phyloP scores from a whole-genome alignment of 2,329 filamentous ascomycete genomes.

The Botrytis fragariae region DNA sequence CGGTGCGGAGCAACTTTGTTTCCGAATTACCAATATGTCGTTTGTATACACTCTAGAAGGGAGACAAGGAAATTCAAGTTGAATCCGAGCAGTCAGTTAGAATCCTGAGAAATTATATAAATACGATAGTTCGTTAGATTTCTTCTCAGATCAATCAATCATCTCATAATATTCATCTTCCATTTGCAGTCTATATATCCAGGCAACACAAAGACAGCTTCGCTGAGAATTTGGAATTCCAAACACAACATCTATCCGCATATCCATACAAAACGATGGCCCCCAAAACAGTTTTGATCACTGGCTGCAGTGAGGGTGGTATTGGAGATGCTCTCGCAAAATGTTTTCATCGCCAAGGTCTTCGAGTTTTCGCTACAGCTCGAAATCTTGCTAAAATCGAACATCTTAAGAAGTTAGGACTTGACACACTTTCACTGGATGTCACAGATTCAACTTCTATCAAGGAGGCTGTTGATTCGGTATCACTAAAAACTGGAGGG shows the following conservation, averaged over 20 bases:
- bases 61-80: not conserved
- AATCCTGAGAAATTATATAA: not conserved
- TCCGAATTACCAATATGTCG: not conserved
- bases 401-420: constrained; percentile 35
- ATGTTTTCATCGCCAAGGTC: constrained; percentile 40
- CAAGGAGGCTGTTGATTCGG: constrained; percentile 34
- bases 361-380: constrained; percentile 44
- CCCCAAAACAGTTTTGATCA: constrained; percentile 40
- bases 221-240: not conserved
- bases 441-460: constrained; percentile 42
- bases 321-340: constrained; percentile 44
- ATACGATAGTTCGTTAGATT: not conserved
- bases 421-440: constrained; percentile 41
- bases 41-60: not conserved
- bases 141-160: constrained; percentile 8
- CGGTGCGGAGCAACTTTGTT: not conserved
- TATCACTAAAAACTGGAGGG: constrained; percentile 39
- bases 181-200: not conserved
- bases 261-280: constrained; percentile 12
- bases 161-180: not conserved
- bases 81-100: not conserved
- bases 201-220: not conserved
- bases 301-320: constrained; percentile 42
- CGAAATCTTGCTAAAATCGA: constrained; percentile 40
- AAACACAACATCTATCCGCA: not conserved